Evolutionary conservation across 441 rosid genomes (phyloP), one percentile per base, ranked within the genome.

Genomic region (Eruca vesicaria): DNA sequence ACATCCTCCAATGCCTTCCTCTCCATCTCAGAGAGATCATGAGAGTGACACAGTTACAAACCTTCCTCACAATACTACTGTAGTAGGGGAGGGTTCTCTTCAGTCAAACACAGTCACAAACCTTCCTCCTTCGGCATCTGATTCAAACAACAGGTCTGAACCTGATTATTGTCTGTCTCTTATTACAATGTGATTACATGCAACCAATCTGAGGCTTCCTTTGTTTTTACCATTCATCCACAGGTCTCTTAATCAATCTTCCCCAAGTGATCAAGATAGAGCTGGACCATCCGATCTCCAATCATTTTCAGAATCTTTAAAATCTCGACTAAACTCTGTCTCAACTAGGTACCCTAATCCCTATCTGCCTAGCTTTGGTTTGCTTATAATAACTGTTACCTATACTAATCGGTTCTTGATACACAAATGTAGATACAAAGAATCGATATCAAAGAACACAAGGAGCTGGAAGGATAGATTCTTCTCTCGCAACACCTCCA

Each of bases 241-340:
- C 82, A 84, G 93, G 67, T 81, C 88, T 65, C 82, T 84, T 59
- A 79, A 66, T 79, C 91, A 84, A 41, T 83, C 88, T 72, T 84
- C 90, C 36, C 84, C 85, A 62, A 86, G 69, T 79, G 82, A 74
- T 82, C 94, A 89, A 80, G 96, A 92, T 43, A 84, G 84, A 81
- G 96, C 92, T 16, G 97, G 97, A 69, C 93, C 94, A 57, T 94
- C 97, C 0, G 96, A 92, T 32, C 68, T 83, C 36, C 96, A 87
- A 29, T 87, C 97, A n/a, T 89, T 93, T 81, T 91, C 97, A 36
- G 98, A 93, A 50, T 86, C 97, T 52, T 56, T 92, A 9, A 90
- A 89, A 77, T 90, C 97, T 26, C 86, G 92, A 38, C 70, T 89
- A 52, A 89, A 80, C 80, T 88, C 94, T 35, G 87, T 89, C 72